Base-by-base conservation (phyloP, 805 yeast species). In the Yamadazyma philogaea region DNA sequence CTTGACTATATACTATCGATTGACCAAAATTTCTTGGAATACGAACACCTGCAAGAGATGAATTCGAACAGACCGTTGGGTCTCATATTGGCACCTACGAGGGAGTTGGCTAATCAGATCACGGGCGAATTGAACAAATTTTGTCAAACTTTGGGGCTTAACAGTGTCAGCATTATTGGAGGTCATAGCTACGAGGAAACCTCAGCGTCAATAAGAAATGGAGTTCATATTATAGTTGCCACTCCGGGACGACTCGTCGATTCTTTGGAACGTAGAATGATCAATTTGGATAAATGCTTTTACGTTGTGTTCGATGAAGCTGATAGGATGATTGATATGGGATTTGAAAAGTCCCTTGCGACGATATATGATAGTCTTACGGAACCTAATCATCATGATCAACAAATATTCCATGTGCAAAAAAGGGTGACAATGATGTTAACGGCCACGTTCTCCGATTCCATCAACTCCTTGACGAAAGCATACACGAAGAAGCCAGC, bases 221-320 rank as follows among this genome's bases (percentile, higher is more conserved):
- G 53, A 6, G 84, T 84, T 11, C 91, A 87, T 52, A 74, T 90
- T 2, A 75, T 91, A 11, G 87, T 91, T 31, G 98, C 96, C 0
- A 91, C 99, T 0, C 98, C 99, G 0, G 99, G 99, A 6, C 68
- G 98, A 46, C 66, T 91, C 35, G 74, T 88, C 10, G 99, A 91
- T 55, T 80, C 89, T 46, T 49, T 90, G 14, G 88, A 84, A 43
- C 69, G 84, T 40, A 78, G 80, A n/a, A 66, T 84, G 16, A 46
- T 89, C 2, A 75, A 74, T 1, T 63, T 90, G 26, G 67, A 66
- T 30, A 78, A 78, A 45, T 78, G 95, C 47, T 74, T 74, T 47
- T 84, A 80, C 47, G 63, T 91, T 17, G 82, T 87, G 1, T 72
- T 90, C 68, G 99, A 91, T 66, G 99, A 91, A 63, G 96, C 96